phyloP scores from a whole-genome alignment of 495 filamentous ascomycete species.

The Trypethelium eluteriae region DNA sequence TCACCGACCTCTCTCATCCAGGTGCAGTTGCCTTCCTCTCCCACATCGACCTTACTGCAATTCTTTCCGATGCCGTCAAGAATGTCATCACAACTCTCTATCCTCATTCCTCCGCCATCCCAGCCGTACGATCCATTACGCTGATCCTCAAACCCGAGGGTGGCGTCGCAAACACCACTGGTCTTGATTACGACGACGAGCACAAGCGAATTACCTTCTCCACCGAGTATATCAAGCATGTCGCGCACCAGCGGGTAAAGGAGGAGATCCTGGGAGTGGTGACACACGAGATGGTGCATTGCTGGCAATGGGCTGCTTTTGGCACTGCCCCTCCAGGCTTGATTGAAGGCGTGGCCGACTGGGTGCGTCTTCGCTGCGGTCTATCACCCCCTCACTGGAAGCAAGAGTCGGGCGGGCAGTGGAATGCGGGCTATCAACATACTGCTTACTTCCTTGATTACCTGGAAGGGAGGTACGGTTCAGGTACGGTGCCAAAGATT shows the following conservation, averaged over 20 bases:
- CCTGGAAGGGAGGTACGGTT: constrained; percentile 56
- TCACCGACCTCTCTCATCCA: constrained; percentile 28
- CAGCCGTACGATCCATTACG: constrained; percentile 69
- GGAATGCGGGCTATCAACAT: constrained; percentile 89
- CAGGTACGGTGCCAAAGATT: constrained; percentile 60
- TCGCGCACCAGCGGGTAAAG: constrained; percentile 29
- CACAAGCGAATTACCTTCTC: constrained; percentile 95
- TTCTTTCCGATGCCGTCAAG: constrained; percentile 54
- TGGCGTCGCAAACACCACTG: constrained; percentile 84
- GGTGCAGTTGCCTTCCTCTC: constrained; percentile 30
- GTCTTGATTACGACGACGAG: constrained; percentile 71
- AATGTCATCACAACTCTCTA: constrained; percentile 62
- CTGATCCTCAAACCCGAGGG: constrained; percentile 70
- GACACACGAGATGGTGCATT: constrained; percentile 91
- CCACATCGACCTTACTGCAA: constrained; percentile 32
- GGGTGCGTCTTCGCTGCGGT: constrained; percentile 69
- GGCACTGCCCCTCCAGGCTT: constrained; percentile 65
- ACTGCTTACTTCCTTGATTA: constrained; percentile 88
- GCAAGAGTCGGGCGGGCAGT: constrained; percentile 50
- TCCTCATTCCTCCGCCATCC: constrained; percentile 38
- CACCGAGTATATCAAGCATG: constrained; percentile 58
- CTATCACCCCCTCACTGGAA: constrained; percentile 82
- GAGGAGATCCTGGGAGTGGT: constrained; percentile 77
- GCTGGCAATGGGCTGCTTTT: constrained; percentile 73
- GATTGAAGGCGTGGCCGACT: constrained; percentile 91